A percentile compares a stretch with the other conserved stretches of the same genome.
These are phyloP conservation scores for Plasmopara viticola DNA, from an alignment of 352 stramenopile species.

Conservation along the genomic window DNA sequence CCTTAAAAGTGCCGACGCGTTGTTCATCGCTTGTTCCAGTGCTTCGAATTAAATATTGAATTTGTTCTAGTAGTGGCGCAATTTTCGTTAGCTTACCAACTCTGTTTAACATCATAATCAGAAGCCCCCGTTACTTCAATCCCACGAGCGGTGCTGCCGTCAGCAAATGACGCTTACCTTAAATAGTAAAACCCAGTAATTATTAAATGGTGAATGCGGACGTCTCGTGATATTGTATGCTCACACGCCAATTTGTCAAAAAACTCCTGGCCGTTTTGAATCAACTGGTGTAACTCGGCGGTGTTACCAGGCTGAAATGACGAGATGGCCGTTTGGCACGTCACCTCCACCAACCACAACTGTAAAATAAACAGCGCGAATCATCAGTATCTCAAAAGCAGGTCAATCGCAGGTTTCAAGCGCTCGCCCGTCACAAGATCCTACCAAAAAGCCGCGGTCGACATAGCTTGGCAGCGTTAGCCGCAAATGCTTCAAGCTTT, in stretches of 20 bases:
- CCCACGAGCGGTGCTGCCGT: too few species aligned
- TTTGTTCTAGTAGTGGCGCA: slow-evolving; percentile 33
- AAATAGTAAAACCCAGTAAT: slow-evolving; percentile 49
- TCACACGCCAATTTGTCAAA: slow-evolving; percentile 25
- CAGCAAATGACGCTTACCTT: slow-evolving; percentile 22
- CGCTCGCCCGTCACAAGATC: background rate
- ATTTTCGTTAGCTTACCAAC: slow-evolving; percentile 44
- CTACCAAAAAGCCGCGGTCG: slow-evolving; percentile 49
- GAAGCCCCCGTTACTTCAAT: background rate
- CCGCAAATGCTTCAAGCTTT: slow-evolving; percentile 48
- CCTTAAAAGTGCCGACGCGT: slow-evolving; percentile 14
- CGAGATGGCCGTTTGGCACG: slow-evolving; percentile 46
- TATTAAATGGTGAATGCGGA: slow-evolving; percentile 55
- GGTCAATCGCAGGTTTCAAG: slow-evolving; percentile 1
- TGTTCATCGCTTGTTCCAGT: slow-evolving; percentile 6
- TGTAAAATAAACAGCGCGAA: slow-evolving; percentile 6
- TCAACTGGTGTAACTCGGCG: slow-evolving; percentile 26
- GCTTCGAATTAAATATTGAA: slow-evolving; percentile 20
- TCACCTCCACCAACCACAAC: slow-evolving; percentile 64
- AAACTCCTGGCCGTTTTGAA: slow-evolving; percentile 42
- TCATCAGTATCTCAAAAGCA: background rate
- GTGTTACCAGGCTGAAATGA: slow-evolving; percentile 25
- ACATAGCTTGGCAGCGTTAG: slow-evolving; percentile 36
- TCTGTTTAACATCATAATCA: slow-evolving; percentile 16
- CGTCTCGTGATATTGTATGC: slow-evolving; percentile 23